Base-by-base conservation (phyloP, 345 rosid genomes). In the Murraya paniculata region DNA sequence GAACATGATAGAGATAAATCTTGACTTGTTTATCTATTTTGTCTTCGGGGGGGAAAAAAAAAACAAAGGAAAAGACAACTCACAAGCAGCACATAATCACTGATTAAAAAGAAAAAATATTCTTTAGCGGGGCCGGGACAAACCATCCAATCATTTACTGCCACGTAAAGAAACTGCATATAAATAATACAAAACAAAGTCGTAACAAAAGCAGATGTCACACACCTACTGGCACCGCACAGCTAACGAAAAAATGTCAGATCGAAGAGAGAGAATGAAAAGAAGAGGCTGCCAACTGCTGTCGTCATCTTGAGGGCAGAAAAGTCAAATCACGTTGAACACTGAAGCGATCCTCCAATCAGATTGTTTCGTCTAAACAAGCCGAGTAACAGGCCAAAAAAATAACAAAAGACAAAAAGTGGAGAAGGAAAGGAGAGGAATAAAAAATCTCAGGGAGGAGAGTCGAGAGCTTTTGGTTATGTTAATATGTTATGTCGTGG, bases 301-400 rank as follows among this genome's bases (percentile, higher is more conserved):
- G 59, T 38, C 59, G 76, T 71, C 45, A 48, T 76, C 68, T 22
- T 38, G 50, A 65, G 74, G 82, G 38, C 9, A 75, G 2, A 58
- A 70, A 10, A 9, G 82, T 66, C 50, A 70, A 33, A 19, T 64
- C 4, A 4, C 0, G 0, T 11, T 2, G 13, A 45, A 61, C 11
- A 33, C 27, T 10, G 13, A 7, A n/a, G 39, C 65, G 22, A 66
- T 45, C 13, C 14, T 24, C 82, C 79, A 56, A 55, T 64, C 35
- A 13, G 69, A 10, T 50, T 45, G 75, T 31, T 38, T 35, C 25
- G 13, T 24, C 62, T 6, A 62, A 53, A 13, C 58, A 5, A 58
- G 2, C 2, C 1, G 24, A 62, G 70, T 21, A 11, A 30, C 39
- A 64, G 68, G 41, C 69, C 69, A 28, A 45, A 41, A 27, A 4